Conservation (phyloP, 2,329 filamentous ascomycete species). For the Fusarium goolgardi region DNA sequence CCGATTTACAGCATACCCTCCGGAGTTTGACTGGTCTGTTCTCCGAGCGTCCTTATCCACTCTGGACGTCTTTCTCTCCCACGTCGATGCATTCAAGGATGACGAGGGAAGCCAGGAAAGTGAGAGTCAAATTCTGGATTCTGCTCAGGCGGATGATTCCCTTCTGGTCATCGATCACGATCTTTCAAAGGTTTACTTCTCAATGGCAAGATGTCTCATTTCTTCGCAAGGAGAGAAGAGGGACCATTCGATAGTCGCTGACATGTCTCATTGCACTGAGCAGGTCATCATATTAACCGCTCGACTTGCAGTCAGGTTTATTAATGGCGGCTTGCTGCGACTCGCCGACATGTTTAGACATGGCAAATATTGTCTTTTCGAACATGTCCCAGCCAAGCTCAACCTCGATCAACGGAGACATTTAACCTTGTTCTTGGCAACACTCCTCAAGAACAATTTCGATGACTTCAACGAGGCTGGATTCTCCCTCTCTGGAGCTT, state of each 20-base stretch:
- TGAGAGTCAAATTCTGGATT: constrained; percentile 54
- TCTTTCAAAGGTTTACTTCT: constrained; percentile 60
- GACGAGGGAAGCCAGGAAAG: constrained; percentile 54
- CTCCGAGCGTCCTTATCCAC: constrained; percentile 59
- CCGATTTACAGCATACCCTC: constrained; percentile 57
- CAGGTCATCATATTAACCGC: constrained; percentile 60
- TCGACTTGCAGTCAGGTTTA: constrained; percentile 59
- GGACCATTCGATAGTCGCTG: constrained; percentile 25
- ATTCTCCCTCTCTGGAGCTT: constrained; percentile 62
- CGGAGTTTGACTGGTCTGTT: constrained; percentile 62
- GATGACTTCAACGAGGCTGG: constrained; percentile 61
- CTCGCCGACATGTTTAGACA: constrained; percentile 59
- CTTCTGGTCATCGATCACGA: constrained; percentile 61
- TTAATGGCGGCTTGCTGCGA: constrained; percentile 58
- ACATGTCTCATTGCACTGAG: constrained; percentile 55
- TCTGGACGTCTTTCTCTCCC: constrained; percentile 59
- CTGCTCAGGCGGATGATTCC: constrained; percentile 60
- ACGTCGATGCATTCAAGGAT: constrained; percentile 58
- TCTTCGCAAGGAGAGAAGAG: constrained; percentile 34
- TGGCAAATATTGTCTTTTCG: constrained; percentile 64
- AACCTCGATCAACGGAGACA: constrained; percentile 57
- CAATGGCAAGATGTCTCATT: constrained; percentile 58
- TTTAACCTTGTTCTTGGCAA: constrained; percentile 63
- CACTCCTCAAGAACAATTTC: constrained; percentile 60
- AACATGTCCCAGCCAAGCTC: constrained; percentile 55